A percentile compares a stretch with the other conserved stretches of the same genome.
phyloP scores from a whole-genome alignment of 139 green algal genomes.

The Chlamydomonas applanata region DNA sequence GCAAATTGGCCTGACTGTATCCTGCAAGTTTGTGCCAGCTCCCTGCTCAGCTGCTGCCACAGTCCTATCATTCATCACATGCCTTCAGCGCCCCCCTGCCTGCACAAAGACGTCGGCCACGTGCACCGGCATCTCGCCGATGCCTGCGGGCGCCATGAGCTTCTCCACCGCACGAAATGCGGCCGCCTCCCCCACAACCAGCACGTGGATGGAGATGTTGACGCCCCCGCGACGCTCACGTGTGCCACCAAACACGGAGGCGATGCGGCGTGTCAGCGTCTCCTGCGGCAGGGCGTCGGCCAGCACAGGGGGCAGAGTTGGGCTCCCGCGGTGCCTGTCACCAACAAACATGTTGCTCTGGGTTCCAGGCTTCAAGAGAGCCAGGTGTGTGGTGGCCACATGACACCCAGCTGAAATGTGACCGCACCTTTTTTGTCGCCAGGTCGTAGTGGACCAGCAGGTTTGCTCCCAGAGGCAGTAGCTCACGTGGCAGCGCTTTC shows the following conservation, averaged over 20 bases:
- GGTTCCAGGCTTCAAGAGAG: too few species aligned
- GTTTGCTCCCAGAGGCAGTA: constrained; percentile 27
- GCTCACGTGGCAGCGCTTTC: constrained; percentile 24
- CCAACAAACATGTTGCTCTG: too few species aligned
- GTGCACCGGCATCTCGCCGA: constrained; percentile 49
- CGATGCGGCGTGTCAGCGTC: constrained; percentile 22
- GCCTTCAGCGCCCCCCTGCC: too few species aligned
- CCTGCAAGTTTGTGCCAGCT: too few species aligned
- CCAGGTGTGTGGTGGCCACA: too few species aligned
- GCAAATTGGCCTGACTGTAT: too few species aligned
- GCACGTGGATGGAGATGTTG: constrained; percentile 31
- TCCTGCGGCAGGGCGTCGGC: too few species aligned
- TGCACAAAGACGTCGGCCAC: constrained; percentile 37
- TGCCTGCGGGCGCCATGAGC: constrained; percentile 1
- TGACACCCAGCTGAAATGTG: too few species aligned
- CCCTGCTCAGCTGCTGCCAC: too few species aligned
- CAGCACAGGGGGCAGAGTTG: too few species aligned
- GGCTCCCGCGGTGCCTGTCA: too few species aligned
- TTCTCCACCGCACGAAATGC: constrained; percentile 38
- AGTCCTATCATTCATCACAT: too few species aligned
- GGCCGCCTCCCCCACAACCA: constrained; percentile 29
- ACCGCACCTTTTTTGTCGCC: constrained; percentile 28
- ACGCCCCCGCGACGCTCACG: constrained; percentile 27
- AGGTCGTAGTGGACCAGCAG: constrained; percentile 54
- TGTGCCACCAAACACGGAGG: constrained; percentile 35